Percentiles rank a stretch among this genome's conserved stretches.
These are phyloP conservation scores for Haematococcus lacustris DNA, from an alignment of 139 green algal genomes.

Conservation along the genomic window DNA sequence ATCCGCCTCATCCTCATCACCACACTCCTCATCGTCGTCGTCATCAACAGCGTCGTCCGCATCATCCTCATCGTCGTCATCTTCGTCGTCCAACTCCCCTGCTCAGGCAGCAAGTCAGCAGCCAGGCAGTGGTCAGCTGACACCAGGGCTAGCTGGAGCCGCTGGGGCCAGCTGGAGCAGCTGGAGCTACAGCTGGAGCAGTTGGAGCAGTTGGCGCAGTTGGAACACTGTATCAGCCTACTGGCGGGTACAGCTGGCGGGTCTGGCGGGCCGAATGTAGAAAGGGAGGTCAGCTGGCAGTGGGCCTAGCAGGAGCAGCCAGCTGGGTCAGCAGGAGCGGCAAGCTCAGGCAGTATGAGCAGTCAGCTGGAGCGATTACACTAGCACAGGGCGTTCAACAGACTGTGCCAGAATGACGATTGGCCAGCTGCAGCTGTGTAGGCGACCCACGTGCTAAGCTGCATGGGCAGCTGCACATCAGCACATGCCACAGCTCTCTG, in stretches of 20 bases:
- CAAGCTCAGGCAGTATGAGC: not conserved
- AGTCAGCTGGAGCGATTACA: not conserved
- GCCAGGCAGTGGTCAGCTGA: not conserved
- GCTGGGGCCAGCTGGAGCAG: not conserved
- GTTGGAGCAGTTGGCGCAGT: not conserved
- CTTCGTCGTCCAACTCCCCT: conserved; percentile 43
- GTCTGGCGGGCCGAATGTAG: not conserved
- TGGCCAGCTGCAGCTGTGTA: not conserved
- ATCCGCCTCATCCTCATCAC: conserved; percentile 14
- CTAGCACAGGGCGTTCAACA: not conserved
- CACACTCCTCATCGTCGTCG: not conserved
- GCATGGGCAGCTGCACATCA: not conserved
- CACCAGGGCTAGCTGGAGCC: not conserved
- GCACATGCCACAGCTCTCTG: not conserved
- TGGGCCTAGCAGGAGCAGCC: too few relatives aligned
- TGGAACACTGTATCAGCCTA: not conserved
- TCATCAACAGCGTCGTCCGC: conserved; percentile 15
- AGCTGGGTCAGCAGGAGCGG: conserved; percentile 1
- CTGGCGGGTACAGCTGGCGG: not conserved
- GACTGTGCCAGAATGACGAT: not conserved
- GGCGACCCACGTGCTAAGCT: not conserved
- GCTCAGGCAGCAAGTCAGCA: not conserved
- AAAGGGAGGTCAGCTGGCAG: not conserved
- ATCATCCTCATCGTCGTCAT: conserved; percentile 25
- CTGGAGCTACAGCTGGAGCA: too few relatives aligned